Percentiles rank a stretch among this genome's conserved stretches.
These are phyloP conservation scores for Acer campestre DNA, from an alignment of 345 rosid species.

Conservation along the genomic window DNA sequence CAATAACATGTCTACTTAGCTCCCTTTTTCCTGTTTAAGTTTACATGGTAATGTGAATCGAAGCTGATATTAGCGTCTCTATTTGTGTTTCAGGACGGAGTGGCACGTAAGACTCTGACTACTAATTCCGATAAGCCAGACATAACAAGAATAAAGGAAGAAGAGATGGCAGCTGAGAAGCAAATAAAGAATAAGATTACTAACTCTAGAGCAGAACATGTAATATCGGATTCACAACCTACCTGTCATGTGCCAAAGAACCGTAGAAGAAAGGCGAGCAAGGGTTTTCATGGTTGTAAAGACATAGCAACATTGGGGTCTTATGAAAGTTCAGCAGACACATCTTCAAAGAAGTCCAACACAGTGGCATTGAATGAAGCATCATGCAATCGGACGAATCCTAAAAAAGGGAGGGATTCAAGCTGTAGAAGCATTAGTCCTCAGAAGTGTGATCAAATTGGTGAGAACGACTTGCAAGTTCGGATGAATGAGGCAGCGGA, in stretches of 20 bases:
- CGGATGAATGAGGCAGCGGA: constrained; percentile 58
- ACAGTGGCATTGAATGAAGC: constrained; percentile 21
- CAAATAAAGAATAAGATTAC: constrained; percentile 37
- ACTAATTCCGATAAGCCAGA: constrained; percentile 21
- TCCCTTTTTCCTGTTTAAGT: neutral
- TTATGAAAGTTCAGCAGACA: constrained; percentile 31
- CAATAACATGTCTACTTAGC: neutral
- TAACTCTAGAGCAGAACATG: constrained; percentile 31
- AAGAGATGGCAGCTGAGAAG: constrained; percentile 35
- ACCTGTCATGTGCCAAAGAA: constrained; percentile 22
- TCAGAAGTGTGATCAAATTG: constrained; percentile 15
- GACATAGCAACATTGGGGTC: constrained; percentile 21
- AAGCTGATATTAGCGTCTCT: constrained; percentile 16
- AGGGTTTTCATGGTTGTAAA: constrained; percentile 31
- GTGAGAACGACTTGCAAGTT: constrained; percentile 51
- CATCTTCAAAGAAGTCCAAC: constrained; percentile 24
- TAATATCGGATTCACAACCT: constrained; percentile 31
- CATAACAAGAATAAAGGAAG: constrained; percentile 28
- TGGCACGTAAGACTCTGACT: constrained; percentile 8
- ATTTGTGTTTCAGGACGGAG: constrained; percentile 33
- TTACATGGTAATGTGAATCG: neutral
- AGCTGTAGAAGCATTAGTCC: constrained; percentile 17
- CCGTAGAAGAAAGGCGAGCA: constrained; percentile 31
- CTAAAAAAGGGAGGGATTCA: constrained; percentile 26
- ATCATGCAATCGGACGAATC: constrained; percentile 17